Base-by-base conservation (phyloP, 2,329 filamentous ascomycete genomes). In the Stemphylium vesicarium region DNA sequence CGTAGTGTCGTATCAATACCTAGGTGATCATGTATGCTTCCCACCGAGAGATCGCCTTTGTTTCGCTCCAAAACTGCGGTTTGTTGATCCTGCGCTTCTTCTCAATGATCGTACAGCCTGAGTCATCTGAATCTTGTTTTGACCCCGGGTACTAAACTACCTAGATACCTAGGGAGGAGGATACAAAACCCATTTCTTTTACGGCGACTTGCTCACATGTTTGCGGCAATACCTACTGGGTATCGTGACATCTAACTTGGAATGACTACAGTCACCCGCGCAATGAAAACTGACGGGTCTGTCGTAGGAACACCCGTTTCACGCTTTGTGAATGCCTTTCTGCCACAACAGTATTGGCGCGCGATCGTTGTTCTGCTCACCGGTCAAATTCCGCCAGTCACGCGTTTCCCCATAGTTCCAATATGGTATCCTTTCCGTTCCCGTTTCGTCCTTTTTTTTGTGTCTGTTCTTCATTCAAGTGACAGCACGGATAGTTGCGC, bases 271-370 rank as follows among this genome's bases (percentile, higher is more conserved):
- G 50, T 65, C 62, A 66, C 59, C 54, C 47, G 26, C 33, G 31
- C 37, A 38, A 56, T 68, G 56, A 63, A 63, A 68, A 41, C 61
- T 64, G 59, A 65, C 61, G 65, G 61, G 59, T 50, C 13, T 40
- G 50, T 62, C 16, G 41, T 49, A 59, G 52, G 24, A 43, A 51
- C 44, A 59, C 42, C 41, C 39, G 53, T 49, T 42, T 55, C 39
- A 40, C 42, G 16, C 8, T 37, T 15, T 53, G 48, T 49, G 49
- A 11, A 50, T 26, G 35, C 12, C 9, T 26, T 20, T 53, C 52
- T 22, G 45, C 40, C 55, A 63, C 55, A 39, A 39, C 46, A 58
- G 35, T 55, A 59, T 53, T 53, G 45, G 46, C 33, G 20, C 41
- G 24, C 37, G 38, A 37, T 36, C 1, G 11, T n/a, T 16, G 4